A percentile compares a stretch with the other conserved stretches of the same genome.
Evolutionary conservation across 192 early-diverging fungal species (phyloP).

Genomic region (Umbelopsis ramanniana): DNA sequence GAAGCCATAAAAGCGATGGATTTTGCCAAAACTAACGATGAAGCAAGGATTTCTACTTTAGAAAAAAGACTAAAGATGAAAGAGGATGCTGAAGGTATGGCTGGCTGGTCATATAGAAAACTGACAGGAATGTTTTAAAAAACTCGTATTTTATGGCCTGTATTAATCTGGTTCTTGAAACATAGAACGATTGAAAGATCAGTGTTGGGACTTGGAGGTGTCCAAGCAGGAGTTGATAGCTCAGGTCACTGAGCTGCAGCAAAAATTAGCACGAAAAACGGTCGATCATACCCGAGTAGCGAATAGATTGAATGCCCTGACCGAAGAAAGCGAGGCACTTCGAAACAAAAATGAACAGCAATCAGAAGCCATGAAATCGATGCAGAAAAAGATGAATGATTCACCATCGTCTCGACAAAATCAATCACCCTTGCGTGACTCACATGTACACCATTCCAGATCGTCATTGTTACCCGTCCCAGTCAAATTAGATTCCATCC

Average conservation of each 20-base stretch:
- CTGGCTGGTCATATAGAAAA: neutral
- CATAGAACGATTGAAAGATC: slow-evolving; percentile 32
- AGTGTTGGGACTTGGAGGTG: slow-evolving; percentile 32
- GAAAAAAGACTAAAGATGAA: slow-evolving; percentile 30
- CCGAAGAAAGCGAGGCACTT: slow-evolving; percentile 30
- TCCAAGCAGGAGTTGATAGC: slow-evolving; percentile 28
- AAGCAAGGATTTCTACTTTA: slow-evolving; percentile 19
- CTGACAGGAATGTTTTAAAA: neutral
- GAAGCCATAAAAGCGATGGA: slow-evolving; percentile 30
- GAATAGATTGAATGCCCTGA: slow-evolving; percentile 21
- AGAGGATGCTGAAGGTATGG: slow-evolving; percentile 38
- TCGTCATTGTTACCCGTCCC: neutral
- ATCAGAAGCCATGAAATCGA: slow-evolving; percentile 12
- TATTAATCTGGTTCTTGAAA: slow-evolving; percentile 22
- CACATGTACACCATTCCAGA: neutral
- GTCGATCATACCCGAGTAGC: slow-evolving; percentile 29
- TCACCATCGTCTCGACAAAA: neutral
- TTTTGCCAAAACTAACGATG: slow-evolving; percentile 28
- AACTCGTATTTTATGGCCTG: neutral
- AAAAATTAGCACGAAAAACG: slow-evolving; percentile 24
- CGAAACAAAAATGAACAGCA: slow-evolving; percentile 25
- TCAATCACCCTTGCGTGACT: neutral
- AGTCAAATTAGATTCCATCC: neutral
- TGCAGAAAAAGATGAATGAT: neutral
- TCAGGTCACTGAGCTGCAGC: slow-evolving; percentile 28